These are phyloP conservation scores for Aphanomyces invadans DNA, from an alignment of 352 stramenopile species.

Conservation along the genomic window DNA sequence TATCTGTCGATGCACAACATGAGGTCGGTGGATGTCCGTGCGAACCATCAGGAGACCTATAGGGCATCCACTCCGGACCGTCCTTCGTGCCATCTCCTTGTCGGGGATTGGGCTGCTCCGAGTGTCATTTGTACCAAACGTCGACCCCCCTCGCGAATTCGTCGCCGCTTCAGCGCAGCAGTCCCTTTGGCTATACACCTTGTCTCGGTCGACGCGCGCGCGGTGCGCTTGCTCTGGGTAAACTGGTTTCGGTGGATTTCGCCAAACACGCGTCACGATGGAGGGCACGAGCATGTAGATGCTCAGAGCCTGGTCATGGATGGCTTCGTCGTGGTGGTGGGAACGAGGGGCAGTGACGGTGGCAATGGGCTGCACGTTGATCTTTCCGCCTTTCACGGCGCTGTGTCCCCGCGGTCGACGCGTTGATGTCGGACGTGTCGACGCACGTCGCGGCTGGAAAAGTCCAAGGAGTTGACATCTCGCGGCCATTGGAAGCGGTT, in stretches of 20 bases:
- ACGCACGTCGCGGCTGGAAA: neutral
- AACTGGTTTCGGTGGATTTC: conserved; percentile 2
- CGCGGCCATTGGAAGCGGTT: neutral
- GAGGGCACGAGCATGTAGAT: conserved; percentile 3
- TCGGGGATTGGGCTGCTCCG: too few species aligned
- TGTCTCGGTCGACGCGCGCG: neutral
- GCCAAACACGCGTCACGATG: neutral
- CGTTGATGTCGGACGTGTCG: too few species aligned
- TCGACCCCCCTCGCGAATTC: too few species aligned
- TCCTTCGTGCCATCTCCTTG: too few species aligned
- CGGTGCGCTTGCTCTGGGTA: neutral
- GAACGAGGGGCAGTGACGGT: neutral
- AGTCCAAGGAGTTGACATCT: neutral
- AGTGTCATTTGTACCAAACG: too few species aligned
- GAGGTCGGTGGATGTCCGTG: too few species aligned
- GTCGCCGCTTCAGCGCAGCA: neutral
- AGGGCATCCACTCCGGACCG: too few species aligned
- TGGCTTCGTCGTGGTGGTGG: neutral
- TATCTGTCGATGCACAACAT: too few species aligned
- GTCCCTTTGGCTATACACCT: neutral
- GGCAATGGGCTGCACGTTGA: neutral
- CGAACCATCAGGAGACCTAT: too few species aligned
- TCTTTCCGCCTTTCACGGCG: neutral
- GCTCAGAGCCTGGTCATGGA: neutral
- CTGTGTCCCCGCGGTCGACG: too few species aligned